These are phyloP conservation scores for Monosporozyma siamensis DNA, from an alignment of 805 yeast species.

Conservation along the genomic window DNA sequence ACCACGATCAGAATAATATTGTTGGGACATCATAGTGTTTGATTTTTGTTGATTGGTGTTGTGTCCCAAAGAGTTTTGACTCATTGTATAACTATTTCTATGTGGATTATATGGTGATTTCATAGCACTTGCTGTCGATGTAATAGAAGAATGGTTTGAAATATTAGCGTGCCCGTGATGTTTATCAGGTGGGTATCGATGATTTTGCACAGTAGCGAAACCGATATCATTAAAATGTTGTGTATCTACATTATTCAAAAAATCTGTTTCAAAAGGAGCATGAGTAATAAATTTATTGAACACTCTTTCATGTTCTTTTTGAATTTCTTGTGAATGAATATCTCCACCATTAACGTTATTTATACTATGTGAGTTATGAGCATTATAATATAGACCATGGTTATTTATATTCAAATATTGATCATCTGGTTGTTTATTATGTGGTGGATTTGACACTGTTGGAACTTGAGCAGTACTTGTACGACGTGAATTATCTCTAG, in stretches of 20 bases:
- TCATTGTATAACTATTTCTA: background rate
- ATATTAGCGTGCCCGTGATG: background rate
- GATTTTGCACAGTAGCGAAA: constrained; percentile 26
- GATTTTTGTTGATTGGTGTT: too few species aligned
- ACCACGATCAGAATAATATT: too few species aligned
- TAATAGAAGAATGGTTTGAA: background rate
- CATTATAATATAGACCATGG: constrained; percentile 1
- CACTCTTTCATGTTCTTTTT: background rate
- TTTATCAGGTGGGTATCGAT: background rate
- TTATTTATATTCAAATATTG: constrained; percentile 1
- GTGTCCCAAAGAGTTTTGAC: background rate
- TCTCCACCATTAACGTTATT: background rate
- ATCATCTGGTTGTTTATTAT: background rate
- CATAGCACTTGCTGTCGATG: background rate
- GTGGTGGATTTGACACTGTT: background rate
- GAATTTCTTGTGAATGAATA: background rate
- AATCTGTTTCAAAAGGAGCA: constrained; percentile 40
- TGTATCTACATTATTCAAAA: constrained; percentile 36
- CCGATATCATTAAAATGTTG: constrained; percentile 47
- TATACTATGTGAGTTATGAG: background rate
- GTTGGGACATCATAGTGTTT: too few species aligned
- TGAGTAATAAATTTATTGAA: constrained; percentile 8
- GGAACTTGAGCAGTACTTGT: background rate
- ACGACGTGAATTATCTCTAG: background rate
- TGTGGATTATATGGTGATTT: background rate